Evolutionary conservation across 2,329 filamentous ascomycete genomes (phyloP).

Genomic region (Paraconiothyrium sp.): DNA sequence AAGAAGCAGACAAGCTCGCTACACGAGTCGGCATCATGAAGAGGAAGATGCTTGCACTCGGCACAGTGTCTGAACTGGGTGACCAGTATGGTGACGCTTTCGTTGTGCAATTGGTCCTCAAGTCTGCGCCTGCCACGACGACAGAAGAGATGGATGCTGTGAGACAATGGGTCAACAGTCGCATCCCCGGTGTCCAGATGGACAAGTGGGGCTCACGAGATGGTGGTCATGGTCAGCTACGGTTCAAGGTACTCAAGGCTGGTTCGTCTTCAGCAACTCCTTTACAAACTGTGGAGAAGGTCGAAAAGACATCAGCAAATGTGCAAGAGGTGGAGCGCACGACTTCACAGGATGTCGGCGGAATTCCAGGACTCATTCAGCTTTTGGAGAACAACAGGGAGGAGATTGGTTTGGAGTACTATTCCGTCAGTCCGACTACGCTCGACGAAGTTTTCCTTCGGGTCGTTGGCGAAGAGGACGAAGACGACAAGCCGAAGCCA

Average conservation of each 20-base stretch:
- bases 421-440: conserved; percentile 85
- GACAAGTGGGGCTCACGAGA: conserved; percentile 68
- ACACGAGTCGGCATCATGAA: conserved; percentile 87
- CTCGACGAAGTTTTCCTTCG: conserved; percentile 90
- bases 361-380: conserved; percentile 75
- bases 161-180: conserved; percentile 69
- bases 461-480: conserved; percentile 82
- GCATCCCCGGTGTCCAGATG: conserved; percentile 72
- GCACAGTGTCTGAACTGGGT: conserved; percentile 76
- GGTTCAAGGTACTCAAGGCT: conserved; percentile 77
- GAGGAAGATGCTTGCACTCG: conserved; percentile 83
- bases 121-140: conserved; percentile 76
- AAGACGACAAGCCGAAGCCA: conserved; percentile 58
- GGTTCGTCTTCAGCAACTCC: conserved; percentile 49
- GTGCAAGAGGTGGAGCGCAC: conserved; percentile 20
- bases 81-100: conserved; percentile 79
- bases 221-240: conserved; percentile 82
- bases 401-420: conserved; percentile 79
- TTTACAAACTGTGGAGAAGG: conserved; percentile 26
- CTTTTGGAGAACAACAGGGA: conserved; percentile 76
- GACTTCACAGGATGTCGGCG: conserved; percentile 38
- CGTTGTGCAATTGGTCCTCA: conserved; percentile 82
- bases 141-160: conserved; percentile 73
- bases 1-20: conserved; percentile 90
- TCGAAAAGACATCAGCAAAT: conserved; percentile 29